These are phyloP conservation scores for Aspergillus sergii DNA, from an alignment of 2,329 filamentous ascomycete genomes.

Conservation along the genomic window DNA sequence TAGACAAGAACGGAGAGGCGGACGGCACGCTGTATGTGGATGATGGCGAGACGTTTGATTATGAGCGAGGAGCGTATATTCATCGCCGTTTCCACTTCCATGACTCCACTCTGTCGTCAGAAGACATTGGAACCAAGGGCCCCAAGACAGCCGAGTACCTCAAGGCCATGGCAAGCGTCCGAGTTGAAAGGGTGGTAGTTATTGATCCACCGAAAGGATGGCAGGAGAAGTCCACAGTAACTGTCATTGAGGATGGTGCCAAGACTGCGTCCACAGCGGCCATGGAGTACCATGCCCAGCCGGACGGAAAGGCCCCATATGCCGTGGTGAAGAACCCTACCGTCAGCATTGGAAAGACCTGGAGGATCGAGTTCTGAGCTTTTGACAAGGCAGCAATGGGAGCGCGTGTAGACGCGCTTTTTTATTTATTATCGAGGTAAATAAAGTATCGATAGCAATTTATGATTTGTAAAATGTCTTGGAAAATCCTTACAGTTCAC, in stretches of 20 bases:
- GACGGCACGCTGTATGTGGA: slow-evolving; percentile 86
- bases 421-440: slow-evolving; percentile 1
- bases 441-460: not conserved
- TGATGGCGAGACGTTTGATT: slow-evolving; percentile 91
- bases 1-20: slow-evolving; percentile 70
- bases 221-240: slow-evolving; percentile 64
- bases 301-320: slow-evolving; percentile 60
- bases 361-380: slow-evolving; percentile 61
- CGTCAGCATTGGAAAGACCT: slow-evolving; percentile 63
- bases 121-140: slow-evolving; percentile 64
- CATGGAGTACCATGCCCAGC: slow-evolving; percentile 58
- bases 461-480: not conserved
- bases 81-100: slow-evolving; percentile 75
- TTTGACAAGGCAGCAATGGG: not conserved
- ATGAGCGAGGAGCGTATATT: slow-evolving; percentile 82
- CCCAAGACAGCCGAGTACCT: slow-evolving; percentile 72
- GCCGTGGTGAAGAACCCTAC: slow-evolving; percentile 66
- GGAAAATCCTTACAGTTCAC: no score
- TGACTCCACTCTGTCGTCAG: slow-evolving; percentile 64
- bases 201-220: slow-evolving; percentile 76
- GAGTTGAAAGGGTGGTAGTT: slow-evolving; percentile 81
- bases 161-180: slow-evolving; percentile 75
- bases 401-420: not conserved
- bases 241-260: slow-evolving; percentile 50
- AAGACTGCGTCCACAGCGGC: slow-evolving; percentile 52